These are phyloP conservation scores for Talaromyces borbonicus DNA, from an alignment of 495 filamentous ascomycete genomes.

Conservation along the genomic window DNA sequence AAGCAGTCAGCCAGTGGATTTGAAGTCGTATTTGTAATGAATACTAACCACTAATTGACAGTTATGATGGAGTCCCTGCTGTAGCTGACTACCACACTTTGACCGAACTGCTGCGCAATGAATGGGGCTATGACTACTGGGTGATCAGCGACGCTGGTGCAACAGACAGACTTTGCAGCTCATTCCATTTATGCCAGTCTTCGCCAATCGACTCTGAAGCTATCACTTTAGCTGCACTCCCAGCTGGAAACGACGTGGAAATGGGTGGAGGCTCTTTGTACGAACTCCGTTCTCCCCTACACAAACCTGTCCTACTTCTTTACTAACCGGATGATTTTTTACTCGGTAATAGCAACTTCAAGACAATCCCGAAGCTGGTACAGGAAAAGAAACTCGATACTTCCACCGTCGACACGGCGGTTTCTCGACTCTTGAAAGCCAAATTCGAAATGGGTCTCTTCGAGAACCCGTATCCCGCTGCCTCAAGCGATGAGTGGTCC, in stretches of 20 bases:
- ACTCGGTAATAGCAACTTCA: slow-evolving; percentile 41
- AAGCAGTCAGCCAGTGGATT: not conserved
- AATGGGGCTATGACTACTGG: slow-evolving; percentile 62
- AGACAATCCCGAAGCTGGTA: slow-evolving; percentile 53
- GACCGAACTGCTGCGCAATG: slow-evolving; percentile 54
- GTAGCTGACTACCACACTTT: slow-evolving; percentile 51
- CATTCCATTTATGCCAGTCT: slow-evolving; percentile 50
- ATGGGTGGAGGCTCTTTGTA: slow-evolving; percentile 64
- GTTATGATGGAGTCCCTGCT: slow-evolving; percentile 54
- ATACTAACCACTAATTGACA: slow-evolving; percentile 6
- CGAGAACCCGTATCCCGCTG: slow-evolving; percentile 49
- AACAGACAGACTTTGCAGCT: slow-evolving; percentile 52
- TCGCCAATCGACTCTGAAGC: slow-evolving; percentile 50
- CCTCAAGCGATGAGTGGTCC: slow-evolving; percentile 38
- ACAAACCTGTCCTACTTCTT: not conserved
- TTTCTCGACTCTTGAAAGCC: slow-evolving; percentile 47
- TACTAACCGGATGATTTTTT: not conserved
- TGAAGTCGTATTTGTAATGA: not conserved
- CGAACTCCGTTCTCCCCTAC: slow-evolving; percentile 8
- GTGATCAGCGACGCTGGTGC: slow-evolving; percentile 53
- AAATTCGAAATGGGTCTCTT: slow-evolving; percentile 62
- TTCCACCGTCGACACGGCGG: slow-evolving; percentile 50
- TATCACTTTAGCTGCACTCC: slow-evolving; percentile 45
- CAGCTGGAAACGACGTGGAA: slow-evolving; percentile 63
- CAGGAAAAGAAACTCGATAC: slow-evolving; percentile 46